Evolutionary conservation across 2,329 filamentous ascomycete genomes (phyloP).

Genomic region (Helotiales sp.): DNA sequence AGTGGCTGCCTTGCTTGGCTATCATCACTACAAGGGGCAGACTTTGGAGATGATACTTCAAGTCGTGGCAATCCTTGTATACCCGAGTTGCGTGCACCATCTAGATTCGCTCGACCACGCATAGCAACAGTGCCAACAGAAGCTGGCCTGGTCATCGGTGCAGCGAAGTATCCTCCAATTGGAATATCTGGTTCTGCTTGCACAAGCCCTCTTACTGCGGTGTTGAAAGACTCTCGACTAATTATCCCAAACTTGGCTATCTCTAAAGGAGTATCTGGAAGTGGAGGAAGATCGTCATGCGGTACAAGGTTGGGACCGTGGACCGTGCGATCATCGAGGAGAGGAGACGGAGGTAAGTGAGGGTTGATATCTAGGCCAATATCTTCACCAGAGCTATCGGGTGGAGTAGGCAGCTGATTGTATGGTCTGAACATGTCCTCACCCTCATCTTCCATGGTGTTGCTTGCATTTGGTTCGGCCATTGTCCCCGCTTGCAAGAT

Average conservation of each 20-base stretch:
- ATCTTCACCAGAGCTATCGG: neutral
- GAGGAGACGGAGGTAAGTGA: neutral
- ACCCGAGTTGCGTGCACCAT: neutral
- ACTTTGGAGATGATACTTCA: neutral
- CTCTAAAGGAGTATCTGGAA: conserved; percentile 9
- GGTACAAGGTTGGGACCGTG: neutral
- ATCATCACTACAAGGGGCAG: neutral
- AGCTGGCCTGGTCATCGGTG: conserved; percentile 6
- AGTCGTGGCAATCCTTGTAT: neutral
- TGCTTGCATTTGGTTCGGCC: neutral
- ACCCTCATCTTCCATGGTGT: neutral
- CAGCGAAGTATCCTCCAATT: conserved; percentile 22
- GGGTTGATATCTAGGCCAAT: neutral
- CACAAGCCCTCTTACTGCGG: conserved; percentile 18
- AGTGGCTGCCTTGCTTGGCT: neutral
- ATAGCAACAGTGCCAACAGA: neutral
- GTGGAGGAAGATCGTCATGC: conserved; percentile 7
- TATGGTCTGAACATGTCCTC: neutral
- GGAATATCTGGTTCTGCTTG: conserved; percentile 23
- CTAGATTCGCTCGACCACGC: neutral
- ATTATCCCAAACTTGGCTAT: conserved; percentile 12
- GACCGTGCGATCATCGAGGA: neutral
- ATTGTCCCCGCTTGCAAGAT: neutral
- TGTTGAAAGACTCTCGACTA: conserved; percentile 20
- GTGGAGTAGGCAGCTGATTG: neutral